phyloP scores from a whole-genome alignment of 257 asterid genomes.

The Solanum sparsipilum region DNA sequence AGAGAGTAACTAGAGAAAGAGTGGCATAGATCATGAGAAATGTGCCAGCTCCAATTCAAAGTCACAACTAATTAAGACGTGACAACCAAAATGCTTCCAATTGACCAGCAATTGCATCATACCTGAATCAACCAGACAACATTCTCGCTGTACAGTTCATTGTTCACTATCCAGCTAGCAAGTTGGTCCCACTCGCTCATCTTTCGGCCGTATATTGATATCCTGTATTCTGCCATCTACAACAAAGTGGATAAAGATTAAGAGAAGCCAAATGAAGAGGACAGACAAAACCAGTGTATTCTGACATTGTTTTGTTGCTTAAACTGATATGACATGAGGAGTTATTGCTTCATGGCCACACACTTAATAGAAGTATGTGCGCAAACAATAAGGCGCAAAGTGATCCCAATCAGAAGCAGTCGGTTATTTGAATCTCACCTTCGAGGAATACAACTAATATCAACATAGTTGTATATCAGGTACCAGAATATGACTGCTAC shows the following conservation, averaged over 20 bases:
- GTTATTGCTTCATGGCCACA: background rate
- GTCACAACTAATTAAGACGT: background rate
- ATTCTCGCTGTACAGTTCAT: conserved; percentile 77
- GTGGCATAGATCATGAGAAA: background rate
- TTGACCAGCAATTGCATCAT: background rate
- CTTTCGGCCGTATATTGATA: conserved; percentile 92
- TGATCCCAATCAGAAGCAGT: background rate
- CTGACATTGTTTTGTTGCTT: background rate
- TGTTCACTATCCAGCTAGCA: conserved; percentile 95
- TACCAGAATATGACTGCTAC: background rate
- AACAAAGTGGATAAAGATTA: conserved; percentile 13
- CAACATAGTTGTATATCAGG: background rate
- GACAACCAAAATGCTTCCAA: background rate
- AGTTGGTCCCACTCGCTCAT: conserved; percentile 98
- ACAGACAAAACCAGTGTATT: background rate
- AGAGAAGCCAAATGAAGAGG: conserved; percentile 3
- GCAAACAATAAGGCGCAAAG: background rate
- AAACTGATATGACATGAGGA: background rate
- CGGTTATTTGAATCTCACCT: background rate
- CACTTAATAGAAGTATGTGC: background rate
- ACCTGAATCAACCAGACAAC: conserved; percentile 99
- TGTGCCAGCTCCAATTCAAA: background rate
- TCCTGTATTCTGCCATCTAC: conserved; percentile 97
- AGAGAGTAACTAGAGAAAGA: background rate
- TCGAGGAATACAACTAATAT: background rate